These are phyloP conservation scores for Pleurozium schreberi DNA, from an alignment of 225 moss, liverwort and hornwort genomes.

Conservation along the genomic window DNA sequence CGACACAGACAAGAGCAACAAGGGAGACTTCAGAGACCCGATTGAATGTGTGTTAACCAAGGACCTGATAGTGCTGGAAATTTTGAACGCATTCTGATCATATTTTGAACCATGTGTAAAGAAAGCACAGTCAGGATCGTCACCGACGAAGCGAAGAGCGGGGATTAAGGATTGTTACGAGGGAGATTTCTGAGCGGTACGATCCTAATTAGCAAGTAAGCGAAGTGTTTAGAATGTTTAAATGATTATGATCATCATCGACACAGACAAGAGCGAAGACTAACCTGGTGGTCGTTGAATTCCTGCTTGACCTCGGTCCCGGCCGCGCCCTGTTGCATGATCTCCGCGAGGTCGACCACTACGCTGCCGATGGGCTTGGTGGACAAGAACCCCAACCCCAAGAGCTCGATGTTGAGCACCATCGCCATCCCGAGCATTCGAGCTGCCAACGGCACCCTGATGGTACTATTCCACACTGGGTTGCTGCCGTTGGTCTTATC, in stretches of 20 bases:
- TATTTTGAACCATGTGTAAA: neutral
- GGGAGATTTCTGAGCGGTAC: neutral
- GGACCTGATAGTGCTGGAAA: neutral
- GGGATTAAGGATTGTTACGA: too few relatives aligned
- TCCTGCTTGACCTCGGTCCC: constrained; percentile 10
- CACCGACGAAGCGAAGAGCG: neutral
- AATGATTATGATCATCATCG: neutral
- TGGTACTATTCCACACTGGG: constrained; percentile 31
- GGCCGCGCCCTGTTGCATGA: constrained; percentile 10
- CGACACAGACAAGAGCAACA: neutral
- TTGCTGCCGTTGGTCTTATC: constrained; percentile 32
- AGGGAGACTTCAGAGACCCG: neutral
- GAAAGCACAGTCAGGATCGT: neutral
- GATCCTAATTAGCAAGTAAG: neutral
- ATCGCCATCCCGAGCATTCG: neutral
- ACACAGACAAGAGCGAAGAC: neutral
- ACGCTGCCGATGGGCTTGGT: constrained; percentile 45
- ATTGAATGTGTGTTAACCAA: neutral
- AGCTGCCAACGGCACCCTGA: constrained; percentile 14
- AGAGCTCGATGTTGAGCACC: constrained; percentile 22
- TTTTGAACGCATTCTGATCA: neutral
- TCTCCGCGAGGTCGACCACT: constrained; percentile 12
- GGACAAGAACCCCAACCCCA: constrained; percentile 36
- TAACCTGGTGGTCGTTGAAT: constrained; percentile 4
- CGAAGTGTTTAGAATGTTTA: too few relatives aligned